phyloP scores from a whole-genome alignment of 108 stramenopile genomes.

The Cyclotella baltica region DNA sequence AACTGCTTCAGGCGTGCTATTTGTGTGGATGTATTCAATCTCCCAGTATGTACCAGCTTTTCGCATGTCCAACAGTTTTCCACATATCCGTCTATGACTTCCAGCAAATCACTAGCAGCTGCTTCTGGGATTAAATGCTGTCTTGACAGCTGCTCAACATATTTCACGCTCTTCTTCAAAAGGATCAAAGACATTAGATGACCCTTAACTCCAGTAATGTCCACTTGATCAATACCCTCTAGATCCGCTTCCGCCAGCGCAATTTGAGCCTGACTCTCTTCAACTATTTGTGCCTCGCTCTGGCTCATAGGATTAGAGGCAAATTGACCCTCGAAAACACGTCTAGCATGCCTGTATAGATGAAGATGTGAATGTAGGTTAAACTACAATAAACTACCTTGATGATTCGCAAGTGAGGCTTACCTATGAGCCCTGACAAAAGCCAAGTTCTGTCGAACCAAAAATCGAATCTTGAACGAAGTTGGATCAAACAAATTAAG shows the following conservation, averaged over 20 bases:
- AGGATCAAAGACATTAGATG: slow-evolving; percentile 67
- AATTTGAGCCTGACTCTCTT: slow-evolving; percentile 56
- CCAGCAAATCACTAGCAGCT: slow-evolving; percentile 23
- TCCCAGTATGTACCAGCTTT: background rate
- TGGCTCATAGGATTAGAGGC: slow-evolving; percentile 3
- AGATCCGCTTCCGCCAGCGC: slow-evolving; percentile 45
- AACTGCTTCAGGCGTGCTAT: too few species aligned
- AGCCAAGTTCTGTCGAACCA: too few species aligned
- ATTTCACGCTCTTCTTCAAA: slow-evolving; percentile 43
- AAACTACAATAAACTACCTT: too few species aligned
- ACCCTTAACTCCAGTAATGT: slow-evolving; percentile 46
- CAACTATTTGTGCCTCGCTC: slow-evolving; percentile 44
- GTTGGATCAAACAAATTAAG: too few species aligned
- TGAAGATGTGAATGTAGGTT: too few species aligned
- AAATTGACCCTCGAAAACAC: slow-evolving; percentile 22
- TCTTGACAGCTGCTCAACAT: slow-evolving; percentile 48
- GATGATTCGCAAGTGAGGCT: too few species aligned
- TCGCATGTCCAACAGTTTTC: slow-evolving; percentile 6
- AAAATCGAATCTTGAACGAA: too few species aligned
- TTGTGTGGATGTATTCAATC: too few species aligned
- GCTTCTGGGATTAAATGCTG: slow-evolving; percentile 14
- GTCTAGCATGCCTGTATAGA: slow-evolving; percentile 9
- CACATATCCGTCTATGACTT: slow-evolving; percentile 2
- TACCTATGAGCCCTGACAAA: too few species aligned
- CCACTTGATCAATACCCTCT: slow-evolving; percentile 37